These are phyloP conservation scores for Aspergillus luchuensis DNA, from an alignment of 2,329 filamentous ascomycete genomes.

Conservation along the genomic window DNA sequence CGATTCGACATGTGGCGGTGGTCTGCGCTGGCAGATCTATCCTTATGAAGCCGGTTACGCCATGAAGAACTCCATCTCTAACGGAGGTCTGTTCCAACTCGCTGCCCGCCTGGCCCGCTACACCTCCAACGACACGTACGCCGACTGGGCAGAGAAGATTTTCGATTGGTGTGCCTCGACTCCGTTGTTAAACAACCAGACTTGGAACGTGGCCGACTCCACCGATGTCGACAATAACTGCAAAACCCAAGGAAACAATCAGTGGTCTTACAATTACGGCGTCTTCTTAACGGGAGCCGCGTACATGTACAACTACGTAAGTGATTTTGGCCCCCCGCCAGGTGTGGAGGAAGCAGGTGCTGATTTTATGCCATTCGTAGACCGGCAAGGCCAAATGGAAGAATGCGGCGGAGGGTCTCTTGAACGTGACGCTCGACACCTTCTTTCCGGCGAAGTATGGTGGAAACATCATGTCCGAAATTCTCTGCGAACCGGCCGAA, in stretches of 20 bases:
- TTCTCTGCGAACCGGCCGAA: slow-evolving; percentile 62
- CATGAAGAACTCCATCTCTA: slow-evolving; percentile 82
- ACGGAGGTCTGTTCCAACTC: slow-evolving; percentile 81
- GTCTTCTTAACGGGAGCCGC: slow-evolving; percentile 62
- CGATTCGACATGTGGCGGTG: slow-evolving; percentile 65
- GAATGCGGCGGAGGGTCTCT: slow-evolving; percentile 56
- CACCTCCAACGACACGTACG: slow-evolving; percentile 66
- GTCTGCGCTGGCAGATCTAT: slow-evolving; percentile 81
- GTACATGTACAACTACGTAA: slow-evolving; percentile 67
- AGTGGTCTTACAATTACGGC: slow-evolving; percentile 69
- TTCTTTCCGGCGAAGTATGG: slow-evolving; percentile 51
- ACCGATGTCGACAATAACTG: slow-evolving; percentile 61
- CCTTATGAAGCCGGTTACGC: slow-evolving; percentile 73
- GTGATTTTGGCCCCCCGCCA: slow-evolving; percentile 13
- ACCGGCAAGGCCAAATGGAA: slow-evolving; percentile 54
- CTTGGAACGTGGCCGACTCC: slow-evolving; percentile 66
- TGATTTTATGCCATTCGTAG: slow-evolving; percentile 47
- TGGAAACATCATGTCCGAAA: slow-evolving; percentile 61
- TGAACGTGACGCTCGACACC: slow-evolving; percentile 48
- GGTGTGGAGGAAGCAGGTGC: not conserved
- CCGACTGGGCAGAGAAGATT: slow-evolving; percentile 60
- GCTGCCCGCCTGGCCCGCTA: slow-evolving; percentile 70
- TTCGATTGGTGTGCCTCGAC: slow-evolving; percentile 63
- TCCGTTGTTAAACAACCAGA: slow-evolving; percentile 61
- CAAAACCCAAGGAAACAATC: slow-evolving; percentile 60